Base-by-base conservation (phyloP, 2,329 filamentous ascomycete species). In the Neonectria ditissima region DNA sequence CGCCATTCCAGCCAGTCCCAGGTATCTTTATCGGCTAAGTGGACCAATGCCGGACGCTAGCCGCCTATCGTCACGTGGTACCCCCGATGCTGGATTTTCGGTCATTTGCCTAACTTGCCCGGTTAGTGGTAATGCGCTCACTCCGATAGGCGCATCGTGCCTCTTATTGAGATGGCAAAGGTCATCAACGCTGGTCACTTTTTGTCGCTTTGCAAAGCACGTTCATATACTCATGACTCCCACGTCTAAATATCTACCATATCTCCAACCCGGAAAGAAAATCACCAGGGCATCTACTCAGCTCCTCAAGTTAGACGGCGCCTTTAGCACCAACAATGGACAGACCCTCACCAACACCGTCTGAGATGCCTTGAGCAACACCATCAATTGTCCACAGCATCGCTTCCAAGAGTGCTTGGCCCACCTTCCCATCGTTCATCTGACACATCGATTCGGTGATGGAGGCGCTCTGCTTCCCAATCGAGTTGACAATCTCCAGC, bases 361-460 rank as follows among this genome's bases (percentile, higher is more conserved):
- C 89, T 69, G 88, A 87, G 44, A 93, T 80, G 0, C 91, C 91
- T 14, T 88, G 89, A 2, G 87, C 84, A 54, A 93, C 79, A 20
- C 88, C 86, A 65, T 89, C 84, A 1, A 91, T 76, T 71, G 88
- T 84, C 87, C 90, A 93, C 3, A 84, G 75, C 3, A 84, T 82
- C 10, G 86, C 73, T 32, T 87, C 85, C 18, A 84, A 82, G 22
- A 92, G 74, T 3, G 82, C 80, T 65, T 87, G 83, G 0, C 89
- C 89, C n/a, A 91, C 78, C 63, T 83, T 86, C 0, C 90, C 90
- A 63, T 91, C 87, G 22, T 89, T 86, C 78, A 91, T 83, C 47
- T 83, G 84, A 62, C 83, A 84, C 4, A 92, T 79, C 0, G 84
- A 82, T 10, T 84, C 83, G 10, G 85, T 85, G 4, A 51, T 76